Evolutionary conservation across 192 early-diverging fungal genomes (phyloP).

Genomic region (Coemansia sp.): DNA sequence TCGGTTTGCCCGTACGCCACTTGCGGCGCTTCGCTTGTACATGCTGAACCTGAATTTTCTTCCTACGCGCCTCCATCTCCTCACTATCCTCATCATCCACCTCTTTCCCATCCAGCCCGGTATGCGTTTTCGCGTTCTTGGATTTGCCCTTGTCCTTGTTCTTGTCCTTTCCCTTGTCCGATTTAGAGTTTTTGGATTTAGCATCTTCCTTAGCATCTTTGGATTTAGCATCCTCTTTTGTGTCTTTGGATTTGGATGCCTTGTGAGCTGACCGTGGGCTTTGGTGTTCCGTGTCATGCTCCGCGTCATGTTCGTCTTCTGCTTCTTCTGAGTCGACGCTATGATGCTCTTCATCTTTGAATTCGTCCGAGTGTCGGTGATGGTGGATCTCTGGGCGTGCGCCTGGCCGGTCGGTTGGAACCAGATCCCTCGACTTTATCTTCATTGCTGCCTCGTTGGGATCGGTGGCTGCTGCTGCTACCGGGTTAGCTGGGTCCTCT

Average conservation of each 20-base stretch:
- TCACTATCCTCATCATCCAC: slow-evolving; percentile 36
- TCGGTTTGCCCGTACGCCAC: slow-evolving; percentile 48
- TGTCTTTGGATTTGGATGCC: slow-evolving; percentile 1
- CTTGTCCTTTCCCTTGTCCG: slow-evolving; percentile 9
- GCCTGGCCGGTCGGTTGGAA: slow-evolving; percentile 37
- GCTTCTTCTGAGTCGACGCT: slow-evolving; percentile 12
- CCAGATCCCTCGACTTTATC: slow-evolving; percentile 41
- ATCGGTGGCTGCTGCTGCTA: slow-evolving; percentile 48
- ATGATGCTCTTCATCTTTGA: slow-evolving; percentile 11
- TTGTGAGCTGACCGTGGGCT: not conserved
- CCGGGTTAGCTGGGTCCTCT: slow-evolving; percentile 46
- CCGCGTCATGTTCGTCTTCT: slow-evolving; percentile 10
- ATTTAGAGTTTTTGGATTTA: not conserved
- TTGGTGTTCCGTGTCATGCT: not conserved
- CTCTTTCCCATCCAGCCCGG: slow-evolving; percentile 45
- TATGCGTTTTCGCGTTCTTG: slow-evolving; percentile 35
- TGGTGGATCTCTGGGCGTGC: slow-evolving; percentile 15
- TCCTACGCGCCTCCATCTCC: slow-evolving; percentile 14
- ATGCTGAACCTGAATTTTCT: slow-evolving; percentile 38
- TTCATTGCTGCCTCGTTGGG: slow-evolving; percentile 48
- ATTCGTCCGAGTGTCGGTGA: slow-evolving; percentile 10
- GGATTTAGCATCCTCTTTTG: slow-evolving; percentile 7
- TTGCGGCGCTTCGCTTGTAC: slow-evolving; percentile 37
- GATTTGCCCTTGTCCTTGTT: slow-evolving; percentile 20
- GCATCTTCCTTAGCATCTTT: slow-evolving; percentile 8